Conservation (phyloP, 345 rosid species). For the Moricandia moricandioides region DNA sequence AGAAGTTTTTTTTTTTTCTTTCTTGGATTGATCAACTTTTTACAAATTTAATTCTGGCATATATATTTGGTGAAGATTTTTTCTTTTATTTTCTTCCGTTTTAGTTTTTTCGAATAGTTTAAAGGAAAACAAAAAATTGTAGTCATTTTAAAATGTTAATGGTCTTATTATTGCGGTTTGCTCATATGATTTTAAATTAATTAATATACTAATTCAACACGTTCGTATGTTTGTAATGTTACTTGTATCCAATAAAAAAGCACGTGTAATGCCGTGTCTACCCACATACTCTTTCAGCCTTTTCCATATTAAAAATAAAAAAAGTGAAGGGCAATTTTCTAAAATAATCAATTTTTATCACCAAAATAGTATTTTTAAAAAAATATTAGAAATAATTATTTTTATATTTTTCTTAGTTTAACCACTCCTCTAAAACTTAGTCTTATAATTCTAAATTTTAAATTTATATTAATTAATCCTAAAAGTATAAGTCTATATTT, state of each 20-base stretch:
- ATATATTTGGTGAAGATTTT: slow-evolving; percentile 25
- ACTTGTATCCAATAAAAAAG: neutral
- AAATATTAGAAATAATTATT: too few relatives aligned
- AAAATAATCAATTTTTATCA: too few relatives aligned
- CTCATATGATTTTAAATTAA: neutral
- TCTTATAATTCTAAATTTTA: too few relatives aligned
- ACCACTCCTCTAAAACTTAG: too few relatives aligned
- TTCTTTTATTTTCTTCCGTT: neutral
- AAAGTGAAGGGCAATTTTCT: too few relatives aligned
- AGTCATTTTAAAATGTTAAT: neutral
- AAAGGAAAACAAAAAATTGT: neutral
- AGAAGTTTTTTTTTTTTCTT: neutral
- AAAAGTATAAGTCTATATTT: too few relatives aligned
- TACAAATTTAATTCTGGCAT: slow-evolving; percentile 4
- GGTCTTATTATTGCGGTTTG: slow-evolving; percentile 19
- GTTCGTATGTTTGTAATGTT: slow-evolving; percentile 1
- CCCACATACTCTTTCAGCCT: neutral
- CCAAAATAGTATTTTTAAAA: too few relatives aligned
- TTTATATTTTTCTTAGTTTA: too few relatives aligned
- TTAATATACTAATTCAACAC: slow-evolving; percentile 6
- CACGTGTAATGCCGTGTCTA: slow-evolving; percentile 9
- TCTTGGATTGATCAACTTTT: slow-evolving; percentile 16
- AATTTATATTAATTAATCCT: too few relatives aligned
- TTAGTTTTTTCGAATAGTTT: neutral
- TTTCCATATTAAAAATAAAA: neutral